Percentiles rank a stretch among this genome's conserved stretches.
Evolutionary conservation across 495 filamentous ascomycete genomes (phyloP).

Genomic region (Parmelia sp.): DNA sequence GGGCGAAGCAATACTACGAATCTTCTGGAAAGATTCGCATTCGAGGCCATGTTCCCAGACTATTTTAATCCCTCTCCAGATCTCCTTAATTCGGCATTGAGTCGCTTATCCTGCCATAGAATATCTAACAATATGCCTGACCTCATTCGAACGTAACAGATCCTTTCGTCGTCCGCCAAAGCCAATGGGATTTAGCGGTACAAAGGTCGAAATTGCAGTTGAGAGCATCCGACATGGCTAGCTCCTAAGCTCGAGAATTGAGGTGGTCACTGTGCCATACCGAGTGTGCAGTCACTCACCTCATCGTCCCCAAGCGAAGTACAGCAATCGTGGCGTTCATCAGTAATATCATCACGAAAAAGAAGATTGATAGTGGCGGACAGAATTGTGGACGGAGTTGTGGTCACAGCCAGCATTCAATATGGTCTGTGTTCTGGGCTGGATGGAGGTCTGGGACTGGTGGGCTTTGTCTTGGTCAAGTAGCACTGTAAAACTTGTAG

Average conservation of each 20-base stretch:
- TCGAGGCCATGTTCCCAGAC: not conserved
- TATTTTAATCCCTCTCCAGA: not conserved
- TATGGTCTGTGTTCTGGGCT: not conserved
- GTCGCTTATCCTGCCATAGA: too few relatives aligned
- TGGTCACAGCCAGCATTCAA: not conserved
- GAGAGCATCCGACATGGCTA: not conserved
- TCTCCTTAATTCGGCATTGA: not conserved
- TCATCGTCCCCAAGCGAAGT: not conserved
- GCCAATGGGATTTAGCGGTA: not conserved
- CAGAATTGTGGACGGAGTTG: not conserved
- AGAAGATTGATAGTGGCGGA: too few relatives aligned
- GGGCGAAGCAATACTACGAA: not conserved
- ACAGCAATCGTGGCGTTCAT: not conserved
- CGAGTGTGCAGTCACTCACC: not conserved
- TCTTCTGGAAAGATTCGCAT: not conserved
- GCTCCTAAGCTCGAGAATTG: not conserved
- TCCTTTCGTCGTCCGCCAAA: not conserved
- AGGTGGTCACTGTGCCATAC: not conserved
- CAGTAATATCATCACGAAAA: too few relatives aligned
- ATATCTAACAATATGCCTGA: not conserved
- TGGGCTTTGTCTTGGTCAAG: too few relatives aligned
- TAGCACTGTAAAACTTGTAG: too few relatives aligned
- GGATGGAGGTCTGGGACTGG: not conserved
- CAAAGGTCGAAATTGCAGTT: not conserved
- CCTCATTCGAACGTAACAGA: not conserved